Percentiles rank a stretch among this genome's conserved stretches.
Evolutionary conservation across 1,284 basidiomycete genomes (phyloP).

Genomic region (Malassezia cuniculi): DNA sequence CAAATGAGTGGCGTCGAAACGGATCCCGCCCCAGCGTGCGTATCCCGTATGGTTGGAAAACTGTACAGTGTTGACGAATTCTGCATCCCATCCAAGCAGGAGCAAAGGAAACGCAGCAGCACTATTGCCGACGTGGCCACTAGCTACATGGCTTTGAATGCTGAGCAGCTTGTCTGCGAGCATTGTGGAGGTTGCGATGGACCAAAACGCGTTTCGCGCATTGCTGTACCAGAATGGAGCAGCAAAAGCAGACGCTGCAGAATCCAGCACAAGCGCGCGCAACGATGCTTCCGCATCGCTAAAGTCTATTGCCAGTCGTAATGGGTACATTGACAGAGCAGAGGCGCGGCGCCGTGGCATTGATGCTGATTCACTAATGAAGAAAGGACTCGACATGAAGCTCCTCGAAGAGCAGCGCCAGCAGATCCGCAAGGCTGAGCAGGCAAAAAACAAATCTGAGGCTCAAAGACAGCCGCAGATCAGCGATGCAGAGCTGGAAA

Average conservation of each 20-base stretch:
- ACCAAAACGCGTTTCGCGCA: conserved; percentile 30
- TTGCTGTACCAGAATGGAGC: conserved; percentile 14
- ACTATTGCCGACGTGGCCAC: conserved; percentile 74
- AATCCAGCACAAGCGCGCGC: background rate
- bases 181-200: conserved; percentile 15
- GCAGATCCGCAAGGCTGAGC: too few relatives aligned
- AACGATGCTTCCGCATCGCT: too few relatives aligned
- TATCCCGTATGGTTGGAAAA: conserved; percentile 70
- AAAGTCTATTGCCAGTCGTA: too few relatives aligned
- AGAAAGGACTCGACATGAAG: too few relatives aligned
- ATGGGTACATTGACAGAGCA: conserved; percentile 19
- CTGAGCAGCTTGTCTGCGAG: conserved; percentile 44
- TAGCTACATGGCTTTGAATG: conserved; percentile 84
- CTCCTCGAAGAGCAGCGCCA: too few relatives aligned
- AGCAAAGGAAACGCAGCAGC: conserved; percentile 91
- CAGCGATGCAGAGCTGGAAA: too few relatives aligned
- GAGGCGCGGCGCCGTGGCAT: conserved; percentile 16
- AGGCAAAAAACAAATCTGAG: too few relatives aligned
- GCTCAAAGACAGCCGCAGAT: too few relatives aligned
- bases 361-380: too few relatives aligned
- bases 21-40: conserved; percentile 46
- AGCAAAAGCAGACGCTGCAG: too few relatives aligned
- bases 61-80: conserved; percentile 86
- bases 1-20: conserved; percentile 45
- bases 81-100: conserved; percentile 87